Conservation (phyloP, 768 basidiomycete species). For the Pulveroboletus sp. region DNA sequence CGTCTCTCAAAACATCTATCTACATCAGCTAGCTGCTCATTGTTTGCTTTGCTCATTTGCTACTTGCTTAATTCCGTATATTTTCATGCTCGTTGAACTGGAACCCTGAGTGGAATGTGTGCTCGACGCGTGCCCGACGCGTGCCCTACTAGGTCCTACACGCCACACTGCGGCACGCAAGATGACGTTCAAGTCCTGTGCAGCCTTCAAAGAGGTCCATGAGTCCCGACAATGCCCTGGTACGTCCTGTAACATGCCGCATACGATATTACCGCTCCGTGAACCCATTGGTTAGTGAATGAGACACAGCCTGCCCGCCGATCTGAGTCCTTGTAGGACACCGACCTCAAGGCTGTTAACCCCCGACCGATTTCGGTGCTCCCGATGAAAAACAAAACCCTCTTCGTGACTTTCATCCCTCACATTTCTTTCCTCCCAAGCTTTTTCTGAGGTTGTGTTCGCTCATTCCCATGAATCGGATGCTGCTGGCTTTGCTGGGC, state of each 20-base stretch:
- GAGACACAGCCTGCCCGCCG: constrained; percentile 1
- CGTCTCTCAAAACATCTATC: constrained; percentile 8
- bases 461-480: background rate
- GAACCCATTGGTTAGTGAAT: constrained; percentile 1
- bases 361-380: background rate
- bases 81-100: constrained; percentile 11
- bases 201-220: too few species aligned
- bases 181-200: background rate
- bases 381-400: constrained; percentile 9
- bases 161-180: constrained; percentile 12
- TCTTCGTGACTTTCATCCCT: constrained; percentile 4
- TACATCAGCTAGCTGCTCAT: constrained; percentile 15
- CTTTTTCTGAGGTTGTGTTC: constrained; percentile 2
- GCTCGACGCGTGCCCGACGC: constrained; percentile 26
- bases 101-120: constrained; percentile 12
- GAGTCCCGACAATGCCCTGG: background rate
- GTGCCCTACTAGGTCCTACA: constrained; percentile 5
- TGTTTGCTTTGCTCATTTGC: constrained; percentile 20
- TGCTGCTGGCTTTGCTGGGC: constrained; percentile 5
- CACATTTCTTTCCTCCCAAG: constrained; percentile 3
- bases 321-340: constrained; percentile 1
- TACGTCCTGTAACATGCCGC: too few species aligned
- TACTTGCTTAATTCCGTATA: constrained; percentile 17
- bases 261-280: background rate
- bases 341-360: constrained; percentile 10